Conservation (phyloP, 202 grass and related monocot genomes). For the Setaria italica region DNA sequence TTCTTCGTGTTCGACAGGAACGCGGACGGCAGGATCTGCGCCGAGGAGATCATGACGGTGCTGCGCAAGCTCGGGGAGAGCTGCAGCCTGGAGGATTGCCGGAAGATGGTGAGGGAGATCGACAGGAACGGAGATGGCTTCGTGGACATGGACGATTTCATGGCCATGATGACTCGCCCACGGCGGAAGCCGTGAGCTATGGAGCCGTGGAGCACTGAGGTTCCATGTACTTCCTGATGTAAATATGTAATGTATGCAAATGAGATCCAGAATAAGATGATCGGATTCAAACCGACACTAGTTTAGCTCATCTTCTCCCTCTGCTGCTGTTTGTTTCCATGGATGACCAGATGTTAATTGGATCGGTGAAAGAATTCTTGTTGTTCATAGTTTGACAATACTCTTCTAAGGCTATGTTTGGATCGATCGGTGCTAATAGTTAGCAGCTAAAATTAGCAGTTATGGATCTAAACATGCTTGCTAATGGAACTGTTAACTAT, state of each 20-base stretch:
- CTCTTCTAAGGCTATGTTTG: too few species aligned
- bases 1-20: conserved; percentile 70
- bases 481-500: too few species aligned
- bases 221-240: conserved; percentile 1
- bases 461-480: too few species aligned
- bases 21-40: conserved; percentile 67
- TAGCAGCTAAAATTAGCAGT: too few species aligned
- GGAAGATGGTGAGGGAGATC: conserved; percentile 61
- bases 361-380: too few species aligned
- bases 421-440: too few species aligned
- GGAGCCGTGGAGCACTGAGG: neutral
- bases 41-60: conserved; percentile 55
- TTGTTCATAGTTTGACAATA: too few species aligned
- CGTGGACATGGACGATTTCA: conserved; percentile 85
- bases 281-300: neutral
- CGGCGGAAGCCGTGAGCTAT: conserved; percentile 50
- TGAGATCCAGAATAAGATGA: conserved; percentile 2
- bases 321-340: too few species aligned
- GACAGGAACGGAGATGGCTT: conserved; percentile 63
- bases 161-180: conserved; percentile 81
- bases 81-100: conserved; percentile 58
- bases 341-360: too few species aligned
- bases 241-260: neutral
- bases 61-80: conserved; percentile 56
- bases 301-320: neutral